These are phyloP conservation scores for Phytophthora pistaciae DNA, from an alignment of 352 stramenopile species.

Conservation along the genomic window DNA sequence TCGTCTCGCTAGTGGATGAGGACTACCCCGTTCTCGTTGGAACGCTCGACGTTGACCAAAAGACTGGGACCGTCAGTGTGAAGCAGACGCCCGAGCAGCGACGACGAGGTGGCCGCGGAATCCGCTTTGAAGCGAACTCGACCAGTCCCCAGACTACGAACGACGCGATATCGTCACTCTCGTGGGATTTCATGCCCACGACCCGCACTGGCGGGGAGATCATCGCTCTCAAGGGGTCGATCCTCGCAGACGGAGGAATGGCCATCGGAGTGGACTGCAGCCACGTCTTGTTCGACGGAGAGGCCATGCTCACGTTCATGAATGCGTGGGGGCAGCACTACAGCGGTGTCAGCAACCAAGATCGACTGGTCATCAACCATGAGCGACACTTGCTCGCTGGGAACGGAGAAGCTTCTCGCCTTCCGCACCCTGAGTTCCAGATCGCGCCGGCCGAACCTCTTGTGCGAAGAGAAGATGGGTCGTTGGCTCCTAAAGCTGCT, in stretches of 20 bases:
- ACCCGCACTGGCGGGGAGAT: conserved; percentile 29
- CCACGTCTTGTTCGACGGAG: conserved; percentile 60
- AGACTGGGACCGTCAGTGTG: conserved; percentile 38
- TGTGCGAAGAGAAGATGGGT: conserved; percentile 26
- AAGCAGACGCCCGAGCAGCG: conserved; percentile 28
- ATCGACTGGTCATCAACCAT: conserved; percentile 46
- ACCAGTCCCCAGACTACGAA: conserved; percentile 27
- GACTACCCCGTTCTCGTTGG: conserved; percentile 64
- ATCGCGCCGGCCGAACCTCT: conserved; percentile 23
- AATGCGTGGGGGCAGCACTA: conserved; percentile 62
- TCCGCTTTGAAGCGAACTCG: conserved; percentile 45
- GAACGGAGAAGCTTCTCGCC: conserved; percentile 15
- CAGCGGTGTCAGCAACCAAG: conserved; percentile 24
- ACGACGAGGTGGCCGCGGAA: conserved; percentile 26
- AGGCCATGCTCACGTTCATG: conserved; percentile 67
- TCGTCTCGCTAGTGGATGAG: conserved; percentile 43
- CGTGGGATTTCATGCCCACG: conserved; percentile 45
- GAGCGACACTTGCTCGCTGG: conserved; percentile 46
- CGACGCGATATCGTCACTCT: conserved; percentile 40
- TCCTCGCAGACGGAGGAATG: conserved; percentile 57
- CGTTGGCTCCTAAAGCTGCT: conserved; percentile 24
- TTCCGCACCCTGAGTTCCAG: conserved; percentile 55
- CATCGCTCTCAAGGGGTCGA: conserved; percentile 47
- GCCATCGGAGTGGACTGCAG: conserved; percentile 52
- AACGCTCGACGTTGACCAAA: conserved; percentile 32